Base-by-base conservation (phyloP, 768 basidiomycete genomes). In the Pseudohyphozyma bogoriensis region DNA sequence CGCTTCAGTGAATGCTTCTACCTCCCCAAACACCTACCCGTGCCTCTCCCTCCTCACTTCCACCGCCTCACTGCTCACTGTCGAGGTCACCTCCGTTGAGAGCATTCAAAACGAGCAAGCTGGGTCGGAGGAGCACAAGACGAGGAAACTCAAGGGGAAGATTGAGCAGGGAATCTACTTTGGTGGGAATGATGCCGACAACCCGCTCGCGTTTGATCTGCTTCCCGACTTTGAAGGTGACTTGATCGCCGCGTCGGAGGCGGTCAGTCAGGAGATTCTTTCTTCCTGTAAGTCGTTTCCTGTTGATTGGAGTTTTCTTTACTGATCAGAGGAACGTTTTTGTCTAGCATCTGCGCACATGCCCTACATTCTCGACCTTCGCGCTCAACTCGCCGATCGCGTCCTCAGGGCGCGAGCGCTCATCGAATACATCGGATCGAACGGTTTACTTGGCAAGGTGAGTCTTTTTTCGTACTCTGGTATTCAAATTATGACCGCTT, bases 361-460 rank as follows among this genome's bases (percentile, higher is more conserved):
- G 83, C 90, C 51, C 75, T 78, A 81, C 12, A 86, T 85, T 63
- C 85, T 87, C 68, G 91, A 95, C 71, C 76, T 93, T 44, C 82
- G 82, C 20, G 78, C 83, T 2, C 90, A 92, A 70, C 73, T 96
- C 64, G 79, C 78, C 7, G 82, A 82, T 42, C 81, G 88, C 32
- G 85, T 85, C 69, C 83, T 85, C 56, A 77, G 87, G 39, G 75
- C 92, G 32, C 83, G 82, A 56, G 89, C 87, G 79, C 78, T 96
- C n/a, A 87, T 93, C 66, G 79, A 79, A 29, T 93, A 90, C 72
- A 86, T 95, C 69, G 87, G 89, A 47, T 84, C 87, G 55, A 93
- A 93, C 72, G 84, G 81, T 0, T 84, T 85, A 8, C 76, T 92
- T 37, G 77, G 76, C 40, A 89, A 87, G 79, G 89, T 86, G 35